A percentile compares a stretch with the other conserved stretches of the same genome.
phyloP scores from a whole-genome alignment of 352 stramenopile species.

The Globisporangium perplexum region DNA sequence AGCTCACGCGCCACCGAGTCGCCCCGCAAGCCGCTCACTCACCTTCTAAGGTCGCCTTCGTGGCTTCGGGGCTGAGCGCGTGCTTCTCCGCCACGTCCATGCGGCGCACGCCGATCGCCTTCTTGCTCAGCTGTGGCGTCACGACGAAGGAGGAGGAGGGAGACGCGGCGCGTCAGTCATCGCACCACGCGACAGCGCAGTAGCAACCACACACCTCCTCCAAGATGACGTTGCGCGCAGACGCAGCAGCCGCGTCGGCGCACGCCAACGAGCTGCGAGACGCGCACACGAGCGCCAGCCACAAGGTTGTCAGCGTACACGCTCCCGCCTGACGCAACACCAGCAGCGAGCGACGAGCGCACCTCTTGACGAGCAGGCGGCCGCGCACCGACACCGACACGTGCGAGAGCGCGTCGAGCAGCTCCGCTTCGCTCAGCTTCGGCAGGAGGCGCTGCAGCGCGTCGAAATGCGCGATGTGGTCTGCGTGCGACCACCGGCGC shows the following conservation, averaged over 20 bases:
- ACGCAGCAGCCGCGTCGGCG: conserved; percentile 19
- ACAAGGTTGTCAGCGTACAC: too few relatives aligned
- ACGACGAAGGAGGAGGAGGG: background rate
- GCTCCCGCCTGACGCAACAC: too few relatives aligned
- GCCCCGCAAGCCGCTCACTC: too few relatives aligned
- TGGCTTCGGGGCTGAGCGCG: conserved; percentile 27
- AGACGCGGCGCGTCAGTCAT: background rate
- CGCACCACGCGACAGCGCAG: conserved; percentile 1
- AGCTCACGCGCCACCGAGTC: too few relatives aligned
- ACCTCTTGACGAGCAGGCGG: conserved; percentile 40
- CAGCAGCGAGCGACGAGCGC: too few relatives aligned
- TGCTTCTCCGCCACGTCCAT: conserved; percentile 40
- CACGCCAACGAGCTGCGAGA: conserved; percentile 26
- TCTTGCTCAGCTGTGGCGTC: conserved; percentile 22
- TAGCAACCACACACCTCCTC: conserved; percentile 24
- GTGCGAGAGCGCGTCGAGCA: conserved; percentile 34
- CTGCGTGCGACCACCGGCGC: conserved; percentile 3
- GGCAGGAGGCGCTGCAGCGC: conserved; percentile 33
- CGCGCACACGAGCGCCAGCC: background rate
- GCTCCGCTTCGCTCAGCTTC: conserved; percentile 24
- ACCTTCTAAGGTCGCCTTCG: conserved; percentile 48
- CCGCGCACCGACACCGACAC: conserved; percentile 38
- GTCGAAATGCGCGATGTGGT: conserved; percentile 48
- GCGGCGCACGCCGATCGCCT: conserved; percentile 31
- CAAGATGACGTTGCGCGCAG: conserved; percentile 41